These are phyloP conservation scores for Vaccinium corymbosum DNA, from an alignment of 148 eudicot genomes.

Conservation along the genomic window DNA sequence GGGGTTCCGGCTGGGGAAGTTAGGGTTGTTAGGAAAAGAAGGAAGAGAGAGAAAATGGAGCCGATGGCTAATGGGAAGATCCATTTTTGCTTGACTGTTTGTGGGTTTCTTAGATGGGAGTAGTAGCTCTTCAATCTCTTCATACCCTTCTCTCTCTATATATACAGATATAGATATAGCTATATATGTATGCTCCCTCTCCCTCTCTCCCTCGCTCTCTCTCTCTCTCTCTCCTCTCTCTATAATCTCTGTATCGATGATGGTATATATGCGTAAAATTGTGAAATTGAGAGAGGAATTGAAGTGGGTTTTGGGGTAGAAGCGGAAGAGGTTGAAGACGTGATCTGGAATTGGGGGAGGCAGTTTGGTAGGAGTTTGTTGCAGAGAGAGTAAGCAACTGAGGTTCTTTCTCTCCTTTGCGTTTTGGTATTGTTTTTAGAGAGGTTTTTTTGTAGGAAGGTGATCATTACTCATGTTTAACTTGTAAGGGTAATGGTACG, in stretches of 20 bases:
- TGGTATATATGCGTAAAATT: no score
- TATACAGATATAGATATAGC: neutral
- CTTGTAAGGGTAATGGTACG: no score
- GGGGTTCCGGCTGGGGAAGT: conserved; percentile 38
- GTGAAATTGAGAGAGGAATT: neutral
- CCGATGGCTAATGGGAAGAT: conserved; percentile 66
- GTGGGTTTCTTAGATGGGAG: conserved; percentile 42
- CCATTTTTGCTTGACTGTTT: conserved; percentile 56
- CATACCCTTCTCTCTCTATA: conserved; percentile 21
- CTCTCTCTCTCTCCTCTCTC: neutral
- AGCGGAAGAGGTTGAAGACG: neutral
- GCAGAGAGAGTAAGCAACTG: neutral
- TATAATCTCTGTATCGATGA: neutral
- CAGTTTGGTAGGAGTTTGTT: neutral
- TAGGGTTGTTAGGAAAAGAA: conserved; percentile 55
- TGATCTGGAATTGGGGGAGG: neutral
- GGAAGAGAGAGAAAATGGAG: conserved; percentile 50
- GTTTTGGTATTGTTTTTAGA: neutral
- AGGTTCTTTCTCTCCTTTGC: neutral
- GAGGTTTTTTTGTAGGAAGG: neutral
- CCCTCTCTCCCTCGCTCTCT: neutral
- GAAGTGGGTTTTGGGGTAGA: neutral
- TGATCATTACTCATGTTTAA: neutral
- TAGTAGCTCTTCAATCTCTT: conserved; percentile 60
- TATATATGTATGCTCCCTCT: neutral